Evolutionary conservation across 2,329 filamentous ascomycete species (phyloP), one percentile per base, ranked within the genome.

Genomic region (Xylariaceae sp.): DNA sequence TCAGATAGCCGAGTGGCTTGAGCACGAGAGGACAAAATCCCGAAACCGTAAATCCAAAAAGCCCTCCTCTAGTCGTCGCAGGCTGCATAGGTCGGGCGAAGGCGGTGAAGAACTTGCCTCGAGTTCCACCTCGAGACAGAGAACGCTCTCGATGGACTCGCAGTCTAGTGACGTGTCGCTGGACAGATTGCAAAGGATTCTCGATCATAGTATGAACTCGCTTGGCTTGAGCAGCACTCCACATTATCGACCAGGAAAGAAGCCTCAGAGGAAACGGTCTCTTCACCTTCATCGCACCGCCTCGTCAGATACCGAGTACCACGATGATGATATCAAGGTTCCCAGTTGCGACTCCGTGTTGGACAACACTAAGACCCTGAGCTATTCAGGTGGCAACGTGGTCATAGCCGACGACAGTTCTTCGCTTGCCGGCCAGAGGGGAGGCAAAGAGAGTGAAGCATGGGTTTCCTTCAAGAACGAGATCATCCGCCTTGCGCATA

Each of bases 391-490:
- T 18, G 79, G 79, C 9, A 59, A 59, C 19, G 59, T 61, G 16
- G 55, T 61, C 3, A 61, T 63, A 19, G 53, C 57, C 4, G 70
- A 73, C 34, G 69, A 74, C 24, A 43, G 59, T 3, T 62, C 68
- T 4, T 60, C 67, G 3, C 59, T 65, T 34, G 65, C 64, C 3
- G 68, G 65, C 38, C 71, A 68, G 41, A 69, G 66, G 43, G 72
- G 73, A 30, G 73, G 77, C 24, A 88, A 85, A 58, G 87, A 91
- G 45, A 77, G 72, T 32, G 82, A 87, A 57, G 82, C 82, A 3
- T 96, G 91, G 93, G 61, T 78, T n/a, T 72, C 64, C 8, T 98
- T 96, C 74, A 96, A 96, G 64, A 85, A 82, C 45, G 91, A 98
- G 60, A 93, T 97, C 48, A 77, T 97, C 41, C 85, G 89, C 29